Percentiles rank a stretch among this genome's conserved stretches.
These are phyloP conservation scores for Cladosporium sp. DNA, from an alignment of 2,329 filamentous ascomycete species.

Conservation along the genomic window DNA sequence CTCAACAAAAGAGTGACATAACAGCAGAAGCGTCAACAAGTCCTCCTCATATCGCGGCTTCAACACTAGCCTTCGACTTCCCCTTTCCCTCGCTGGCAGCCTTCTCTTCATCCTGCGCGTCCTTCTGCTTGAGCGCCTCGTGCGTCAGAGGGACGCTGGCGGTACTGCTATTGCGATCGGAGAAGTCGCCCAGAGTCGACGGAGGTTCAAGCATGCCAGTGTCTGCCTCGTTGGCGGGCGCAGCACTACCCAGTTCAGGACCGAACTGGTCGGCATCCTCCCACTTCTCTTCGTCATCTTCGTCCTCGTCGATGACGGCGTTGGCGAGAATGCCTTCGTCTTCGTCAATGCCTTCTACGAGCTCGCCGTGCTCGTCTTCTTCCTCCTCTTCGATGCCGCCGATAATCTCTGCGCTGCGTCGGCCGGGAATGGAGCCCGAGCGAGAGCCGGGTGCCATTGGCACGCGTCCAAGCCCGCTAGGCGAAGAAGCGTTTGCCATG, in stretches of 20 bases:
- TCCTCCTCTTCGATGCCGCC: constrained; percentile 42
- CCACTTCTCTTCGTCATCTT: constrained; percentile 21
- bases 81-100: constrained; percentile 1
- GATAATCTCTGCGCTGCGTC: constrained; percentile 70
- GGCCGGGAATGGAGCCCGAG: constrained; percentile 59
- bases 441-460: constrained; percentile 19
- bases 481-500: constrained; percentile 42
- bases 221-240: background rate
- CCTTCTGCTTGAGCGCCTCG: constrained; percentile 28
- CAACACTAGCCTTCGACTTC: background rate
- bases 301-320: constrained; percentile 8
- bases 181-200: background rate
- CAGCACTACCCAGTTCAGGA: constrained; percentile 18
- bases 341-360: constrained; percentile 4
- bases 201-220: constrained; percentile 1
- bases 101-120: constrained; percentile 20
- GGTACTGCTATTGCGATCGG: background rate
- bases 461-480: constrained; percentile 21
- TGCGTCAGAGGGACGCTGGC: constrained; percentile 22
- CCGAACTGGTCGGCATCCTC: constrained; percentile 28
- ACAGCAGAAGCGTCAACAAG: no score
- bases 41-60: no score
- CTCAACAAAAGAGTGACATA: no score
- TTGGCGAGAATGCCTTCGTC: constrained; percentile 8
- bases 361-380: constrained; percentile 22